A percentile compares a stretch with the other conserved stretches of the same genome.
phyloP scores from a whole-genome alignment of 139 green algal species.

The Chlorella sorokiniana region DNA sequence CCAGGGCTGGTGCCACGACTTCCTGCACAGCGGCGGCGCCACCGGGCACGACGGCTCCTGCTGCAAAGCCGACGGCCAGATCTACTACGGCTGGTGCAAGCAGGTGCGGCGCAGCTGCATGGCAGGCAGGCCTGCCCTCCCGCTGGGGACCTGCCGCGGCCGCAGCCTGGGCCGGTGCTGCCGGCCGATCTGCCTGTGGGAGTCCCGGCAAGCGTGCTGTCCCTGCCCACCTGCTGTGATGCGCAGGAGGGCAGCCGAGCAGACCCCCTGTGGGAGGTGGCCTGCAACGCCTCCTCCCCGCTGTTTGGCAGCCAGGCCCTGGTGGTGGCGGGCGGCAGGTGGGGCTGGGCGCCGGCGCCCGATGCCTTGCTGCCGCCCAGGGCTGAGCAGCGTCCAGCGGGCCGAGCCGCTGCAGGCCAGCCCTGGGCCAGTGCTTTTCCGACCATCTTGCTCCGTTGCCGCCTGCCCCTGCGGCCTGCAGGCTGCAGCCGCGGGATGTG shows the following conservation, averaged over 20 bases:
- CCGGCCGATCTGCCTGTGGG: too few relatives aligned
- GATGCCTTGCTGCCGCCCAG: not conserved
- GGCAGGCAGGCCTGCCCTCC: not conserved
- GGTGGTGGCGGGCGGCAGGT: conserved; percentile 11
- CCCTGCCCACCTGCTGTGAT: not conserved
- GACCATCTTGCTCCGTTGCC: not conserved
- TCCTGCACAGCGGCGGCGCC: conserved; percentile 43
- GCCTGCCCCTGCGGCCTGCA: not conserved
- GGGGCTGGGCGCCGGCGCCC: not conserved
- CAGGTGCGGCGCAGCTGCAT: conserved; percentile 11
- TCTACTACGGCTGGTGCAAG: conserved; percentile 52
- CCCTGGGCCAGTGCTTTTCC: not conserved
- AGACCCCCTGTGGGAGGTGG: conserved; percentile 32
- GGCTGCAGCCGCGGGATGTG: not conserved
- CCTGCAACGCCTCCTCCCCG: conserved; percentile 52
- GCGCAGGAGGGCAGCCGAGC: not conserved
- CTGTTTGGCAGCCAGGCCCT: conserved; percentile 39
- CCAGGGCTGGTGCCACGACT: conserved; percentile 57
- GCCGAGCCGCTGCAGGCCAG: not conserved
- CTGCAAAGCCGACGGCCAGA: conserved; percentile 62
- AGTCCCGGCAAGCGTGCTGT: too few relatives aligned
- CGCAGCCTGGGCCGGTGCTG: not conserved
- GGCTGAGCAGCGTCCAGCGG: not conserved
- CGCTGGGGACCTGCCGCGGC: not conserved
- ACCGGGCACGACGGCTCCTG: conserved; percentile 47